Evolutionary conservation across 2,329 filamentous ascomycete genomes (phyloP).

Genomic region (Curvularia lunata): DNA sequence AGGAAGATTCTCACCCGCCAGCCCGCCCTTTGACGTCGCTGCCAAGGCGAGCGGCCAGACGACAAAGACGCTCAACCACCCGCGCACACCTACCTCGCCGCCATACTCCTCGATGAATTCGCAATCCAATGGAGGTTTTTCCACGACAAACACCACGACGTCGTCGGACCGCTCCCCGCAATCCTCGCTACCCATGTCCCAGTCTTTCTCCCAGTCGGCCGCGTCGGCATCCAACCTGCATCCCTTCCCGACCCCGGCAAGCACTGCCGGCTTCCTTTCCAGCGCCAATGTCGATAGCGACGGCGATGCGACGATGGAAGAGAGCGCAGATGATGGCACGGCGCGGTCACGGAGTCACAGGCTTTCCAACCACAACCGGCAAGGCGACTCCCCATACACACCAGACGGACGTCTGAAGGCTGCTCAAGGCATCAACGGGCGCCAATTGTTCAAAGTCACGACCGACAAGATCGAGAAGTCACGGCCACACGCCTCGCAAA

Average conservation of each 20-base stretch:
- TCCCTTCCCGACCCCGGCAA: slow-evolving; percentile 49
- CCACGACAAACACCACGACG: slow-evolving; percentile 35
- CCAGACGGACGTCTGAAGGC: slow-evolving; percentile 36
- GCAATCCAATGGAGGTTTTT: slow-evolving; percentile 47
- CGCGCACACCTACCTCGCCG: slow-evolving; percentile 57
- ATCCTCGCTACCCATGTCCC: slow-evolving; percentile 51
- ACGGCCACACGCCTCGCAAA: slow-evolving; percentile 63
- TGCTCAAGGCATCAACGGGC: slow-evolving; percentile 39
- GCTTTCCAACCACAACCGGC: slow-evolving; percentile 57
- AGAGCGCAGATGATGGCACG: slow-evolving; percentile 39
- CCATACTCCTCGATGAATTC: slow-evolving; percentile 56
- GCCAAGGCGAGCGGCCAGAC: slow-evolving; percentile 46
- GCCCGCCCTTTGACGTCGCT: slow-evolving; percentile 51
- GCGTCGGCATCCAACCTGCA: slow-evolving; percentile 39
- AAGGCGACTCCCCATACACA: slow-evolving; percentile 39
- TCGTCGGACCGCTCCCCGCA: slow-evolving; percentile 50
- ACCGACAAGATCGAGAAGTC: slow-evolving; percentile 51
- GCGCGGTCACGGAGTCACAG: slow-evolving; percentile 46
- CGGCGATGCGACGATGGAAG: slow-evolving; percentile 52
- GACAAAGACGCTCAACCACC: slow-evolving; percentile 52
- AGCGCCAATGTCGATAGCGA: slow-evolving; percentile 49
- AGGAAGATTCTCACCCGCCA: slow-evolving; percentile 55
- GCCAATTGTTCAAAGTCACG: slow-evolving; percentile 45
- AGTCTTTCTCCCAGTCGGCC: slow-evolving; percentile 43
- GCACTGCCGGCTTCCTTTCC: slow-evolving; percentile 43